Evolutionary conservation across 495 filamentous ascomycete genomes (phyloP), one percentile per base, ranked within the genome.

Genomic region (Aspergillus bertholletiae): DNA sequence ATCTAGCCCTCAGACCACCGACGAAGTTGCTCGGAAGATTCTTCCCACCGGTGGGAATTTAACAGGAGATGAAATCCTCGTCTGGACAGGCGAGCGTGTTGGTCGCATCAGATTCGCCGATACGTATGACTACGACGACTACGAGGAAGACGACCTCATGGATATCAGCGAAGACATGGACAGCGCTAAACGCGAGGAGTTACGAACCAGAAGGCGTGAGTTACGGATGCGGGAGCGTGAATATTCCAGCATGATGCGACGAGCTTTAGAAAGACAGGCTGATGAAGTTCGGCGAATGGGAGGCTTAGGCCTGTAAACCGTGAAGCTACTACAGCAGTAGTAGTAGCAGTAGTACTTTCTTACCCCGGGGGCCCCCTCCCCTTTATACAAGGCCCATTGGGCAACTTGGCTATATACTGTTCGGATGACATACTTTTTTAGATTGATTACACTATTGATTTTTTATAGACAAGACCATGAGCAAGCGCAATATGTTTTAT

Each of bases 31-130:
- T 0, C 75, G 88, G 22, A 92, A 92, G 53, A 73, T 93, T 24
- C 74, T 89, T 5, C 81, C 86, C 23, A 87, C 82, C 1, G 75
- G 80, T 17, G 74, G 69, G 13, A 72, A 74, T 41, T 46, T 75
- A 53, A 64, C 73, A 39, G 61, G 75, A 3, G 82, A 88, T 60
- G 87, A 90, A 59, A 69, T 93, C 46, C 70, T 90, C 12, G 71
- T 93, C 5, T 93, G 90, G 90, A 90, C 88, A 0, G 90, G 88
- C 12, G 89, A 92, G 58, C 84, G 84, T 58, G 74, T 93, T 48
- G 90, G 90, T 17, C 73, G 92, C 28, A 62, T 92, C 20, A 80
- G 78, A 22, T 88, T 88, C 53, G 82, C 84, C 0, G 69, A 75
- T 34, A 67, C 69, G 23, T 67, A 74, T 0, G 74, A 78, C 11